Base-by-base conservation (phyloP, 805 yeast genomes). In the Lipomyces mesembrius region DNA sequence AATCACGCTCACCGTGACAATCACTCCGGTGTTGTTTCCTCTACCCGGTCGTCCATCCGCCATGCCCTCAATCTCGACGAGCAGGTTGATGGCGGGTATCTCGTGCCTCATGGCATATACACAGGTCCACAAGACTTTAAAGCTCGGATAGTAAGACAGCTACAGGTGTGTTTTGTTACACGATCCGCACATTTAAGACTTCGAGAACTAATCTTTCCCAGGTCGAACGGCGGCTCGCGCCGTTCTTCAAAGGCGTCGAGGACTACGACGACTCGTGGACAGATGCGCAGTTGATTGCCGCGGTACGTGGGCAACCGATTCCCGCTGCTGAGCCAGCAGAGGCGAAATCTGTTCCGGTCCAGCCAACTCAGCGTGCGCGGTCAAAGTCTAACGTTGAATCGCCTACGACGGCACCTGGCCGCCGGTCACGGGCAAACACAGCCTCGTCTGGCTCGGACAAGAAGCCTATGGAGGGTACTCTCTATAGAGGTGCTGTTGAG, bases 81-180 rank as follows among this genome's bases (percentile, higher is more conserved):
- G 27, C 63, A 81, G 69, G 97, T 94, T 17, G 98, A 95, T 78
- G 99, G 99, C 22, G 99, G 99, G 1, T 92, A 80, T 75, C 79
- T 94, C 70, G 97, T 96, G 0, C 97, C 98, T 0, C 91, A 85
- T 78, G 98, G 98, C 1, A 90, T 90, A 39, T 94, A 94, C 78
- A 85, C 87, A 70, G 81, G 84, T 39, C 87, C 89, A 58, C 88
- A 87, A 72, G 97, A 91, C 76, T 94, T 86, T 79, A 85, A 89
- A 73, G 84, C 90, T 17, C 84, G 84, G 17, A 81, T 89, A 2
- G 98, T 95, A n/a, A 83, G 90, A 62, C 83, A 80, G 20, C 80
- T 90, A 52, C 89, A 94, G 27, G 74, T 74, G 64, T 46, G 75
- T 43, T 43, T 1, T 43, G 1, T 43, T 43, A 17, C 22, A 12